A percentile compares a stretch with the other conserved stretches of the same genome.
Evolutionary conservation across 805 yeast species (phyloP).

Genomic region (Yarrowia deformans): DNA sequence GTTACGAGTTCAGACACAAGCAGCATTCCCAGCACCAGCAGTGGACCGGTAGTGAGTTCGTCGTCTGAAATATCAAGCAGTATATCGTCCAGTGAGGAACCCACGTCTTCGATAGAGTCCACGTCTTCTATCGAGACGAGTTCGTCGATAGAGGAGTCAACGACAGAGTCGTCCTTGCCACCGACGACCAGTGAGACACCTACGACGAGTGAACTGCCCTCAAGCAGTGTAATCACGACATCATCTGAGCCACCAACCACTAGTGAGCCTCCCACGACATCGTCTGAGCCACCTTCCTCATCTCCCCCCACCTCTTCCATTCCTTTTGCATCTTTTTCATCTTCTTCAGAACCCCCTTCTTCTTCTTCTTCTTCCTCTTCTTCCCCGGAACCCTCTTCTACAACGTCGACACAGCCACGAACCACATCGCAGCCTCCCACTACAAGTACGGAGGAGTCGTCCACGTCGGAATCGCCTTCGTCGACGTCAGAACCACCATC

Average conservation of each 20-base stretch:
- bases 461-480: neutral
- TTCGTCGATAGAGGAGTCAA: neutral
- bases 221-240: neutral
- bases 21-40: slow-evolving; percentile 16
- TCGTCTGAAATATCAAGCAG: neutral
- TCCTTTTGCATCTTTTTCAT: slow-evolving; percentile 1
- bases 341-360: neutral
- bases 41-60: neutral
- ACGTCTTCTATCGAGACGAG: neutral
- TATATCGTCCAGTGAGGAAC: neutral
- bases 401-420: neutral
- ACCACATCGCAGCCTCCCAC: neutral
- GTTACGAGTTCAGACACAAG: slow-evolving; percentile 5
- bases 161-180: neutral
- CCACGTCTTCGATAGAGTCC: too few relatives aligned
- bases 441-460: neutral
- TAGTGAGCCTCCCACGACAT: neutral
- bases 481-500: neutral
- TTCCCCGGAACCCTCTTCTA: neutral
- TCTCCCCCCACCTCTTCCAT: slow-evolving; percentile 6
- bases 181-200: neutral
- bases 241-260: neutral
- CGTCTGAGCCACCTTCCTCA: neutral
- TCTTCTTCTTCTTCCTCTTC: slow-evolving; percentile 5
- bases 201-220: too few relatives aligned